Percentiles rank a stretch among this genome's conserved stretches.
Evolutionary conservation across 345 rosid species (phyloP).

Genomic region (Excoecaria agallocha): DNA sequence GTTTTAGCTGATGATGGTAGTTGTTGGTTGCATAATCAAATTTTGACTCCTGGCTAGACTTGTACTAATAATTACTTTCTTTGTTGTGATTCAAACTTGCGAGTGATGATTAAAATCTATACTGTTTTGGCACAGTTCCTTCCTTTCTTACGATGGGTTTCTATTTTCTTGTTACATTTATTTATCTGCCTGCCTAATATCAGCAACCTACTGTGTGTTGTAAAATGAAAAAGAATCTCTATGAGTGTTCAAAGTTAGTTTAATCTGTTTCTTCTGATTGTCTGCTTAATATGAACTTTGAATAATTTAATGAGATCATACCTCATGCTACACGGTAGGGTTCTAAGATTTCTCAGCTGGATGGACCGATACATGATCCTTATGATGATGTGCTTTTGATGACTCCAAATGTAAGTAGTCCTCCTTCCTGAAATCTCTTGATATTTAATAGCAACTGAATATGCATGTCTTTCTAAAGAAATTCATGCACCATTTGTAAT

Average conservation of each 20-base stretch:
- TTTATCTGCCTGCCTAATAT: not conserved
- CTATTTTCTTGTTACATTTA: not conserved
- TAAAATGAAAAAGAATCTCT: not conserved
- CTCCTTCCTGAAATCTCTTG: not conserved
- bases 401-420: constrained; percentile 79
- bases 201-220: not conserved
- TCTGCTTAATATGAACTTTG: not conserved
- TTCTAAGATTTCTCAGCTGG: constrained; percentile 73
- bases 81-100: not conserved
- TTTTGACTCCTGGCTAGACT: not conserved
- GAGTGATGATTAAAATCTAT: not conserved
- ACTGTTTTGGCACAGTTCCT: not conserved
- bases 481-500: not conserved
- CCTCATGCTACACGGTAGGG: constrained; percentile 26
- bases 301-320: constrained; percentile 16
- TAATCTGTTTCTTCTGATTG: not conserved
- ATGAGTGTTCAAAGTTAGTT: not conserved
- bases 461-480: not conserved
- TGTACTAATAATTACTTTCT: not conserved
- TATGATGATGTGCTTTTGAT: constrained; percentile 88
- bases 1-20: not conserved
- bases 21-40: not conserved
- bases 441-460: not conserved
- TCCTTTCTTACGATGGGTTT: not conserved
- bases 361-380: constrained; percentile 93